Percentiles rank a stretch among this genome's conserved stretches.
Evolutionary conservation across 108 stramenopile genomes (phyloP).

Genomic region (Skeletonema menzelii): DNA sequence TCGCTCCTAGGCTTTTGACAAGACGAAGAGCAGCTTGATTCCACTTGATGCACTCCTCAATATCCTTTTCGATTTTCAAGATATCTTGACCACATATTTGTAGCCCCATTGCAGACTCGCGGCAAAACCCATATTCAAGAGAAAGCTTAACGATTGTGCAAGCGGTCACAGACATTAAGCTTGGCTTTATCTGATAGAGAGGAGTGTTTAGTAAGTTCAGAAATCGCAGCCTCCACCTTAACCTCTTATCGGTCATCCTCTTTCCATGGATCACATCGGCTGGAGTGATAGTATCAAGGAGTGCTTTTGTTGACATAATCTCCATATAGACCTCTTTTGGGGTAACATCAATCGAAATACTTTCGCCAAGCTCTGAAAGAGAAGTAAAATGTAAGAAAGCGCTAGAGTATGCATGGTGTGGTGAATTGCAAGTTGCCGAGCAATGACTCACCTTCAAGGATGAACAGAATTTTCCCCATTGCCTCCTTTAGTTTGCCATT

Average conservation of each 20-base stretch:
- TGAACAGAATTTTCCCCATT: background rate
- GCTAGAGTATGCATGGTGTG: background rate
- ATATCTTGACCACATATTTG: background rate
- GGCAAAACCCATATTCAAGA: slow-evolving; percentile 9
- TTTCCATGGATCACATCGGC: slow-evolving; percentile 1
- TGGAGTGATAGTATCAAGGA: background rate
- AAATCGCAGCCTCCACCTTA: background rate
- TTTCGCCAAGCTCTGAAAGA: slow-evolving; percentile 18
- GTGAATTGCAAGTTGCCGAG: background rate
- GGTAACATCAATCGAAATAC: slow-evolving; percentile 1
- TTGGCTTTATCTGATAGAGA: background rate
- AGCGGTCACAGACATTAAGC: background rate
- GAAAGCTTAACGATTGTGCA: slow-evolving; percentile 16
- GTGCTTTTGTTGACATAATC: slow-evolving; percentile 5
- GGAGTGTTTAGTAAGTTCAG: background rate
- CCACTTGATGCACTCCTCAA: slow-evolving; percentile 12
- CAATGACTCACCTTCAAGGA: background rate
- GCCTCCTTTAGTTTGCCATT: background rate
- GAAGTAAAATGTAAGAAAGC: background rate
- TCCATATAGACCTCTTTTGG: background rate
- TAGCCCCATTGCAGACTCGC: slow-evolving; percentile 14
- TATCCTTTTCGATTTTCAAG: background rate
- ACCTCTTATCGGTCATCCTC: background rate
- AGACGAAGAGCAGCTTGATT: background rate
- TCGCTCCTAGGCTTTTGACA: slow-evolving; percentile 7